Conservation (phyloP, 2,329 filamentous ascomycete genomes). For the Monosporascus sp. region DNA sequence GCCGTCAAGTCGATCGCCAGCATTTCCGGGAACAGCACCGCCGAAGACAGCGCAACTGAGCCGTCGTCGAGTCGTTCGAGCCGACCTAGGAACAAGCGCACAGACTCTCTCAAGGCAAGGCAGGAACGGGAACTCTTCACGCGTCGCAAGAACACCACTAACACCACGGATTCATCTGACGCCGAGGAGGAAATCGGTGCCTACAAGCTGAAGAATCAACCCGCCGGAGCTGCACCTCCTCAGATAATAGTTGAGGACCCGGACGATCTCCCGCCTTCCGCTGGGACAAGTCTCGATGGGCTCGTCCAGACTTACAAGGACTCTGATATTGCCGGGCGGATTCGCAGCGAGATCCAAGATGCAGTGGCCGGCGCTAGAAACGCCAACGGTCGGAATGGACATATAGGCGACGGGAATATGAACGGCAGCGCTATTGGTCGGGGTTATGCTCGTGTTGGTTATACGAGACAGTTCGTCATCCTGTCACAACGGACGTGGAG, state of each 20-base stretch:
- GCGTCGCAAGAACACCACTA: constrained; percentile 61
- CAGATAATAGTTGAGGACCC: constrained; percentile 64
- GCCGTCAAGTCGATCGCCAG: constrained; percentile 90
- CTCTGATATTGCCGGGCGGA: constrained; percentile 70
- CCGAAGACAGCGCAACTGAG: constrained; percentile 59
- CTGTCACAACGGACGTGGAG: constrained; percentile 90
- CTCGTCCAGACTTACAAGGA: constrained; percentile 70
- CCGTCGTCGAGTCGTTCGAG: constrained; percentile 56
- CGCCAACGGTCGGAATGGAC: constrained; percentile 61
- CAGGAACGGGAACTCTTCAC: constrained; percentile 91
- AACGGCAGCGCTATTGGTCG: constrained; percentile 62
- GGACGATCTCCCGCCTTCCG: constrained; percentile 55
- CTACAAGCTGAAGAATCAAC: constrained; percentile 46
- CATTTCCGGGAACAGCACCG: constrained; percentile 68
- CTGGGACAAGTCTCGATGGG: constrained; percentile 74
- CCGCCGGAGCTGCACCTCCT: constrained; percentile 39
- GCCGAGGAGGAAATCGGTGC: constrained; percentile 45
- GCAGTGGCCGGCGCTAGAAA: constrained; percentile 59
- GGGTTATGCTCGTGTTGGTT: constrained; percentile 77
- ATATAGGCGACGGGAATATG: constrained; percentile 33
- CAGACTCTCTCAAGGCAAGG: constrained; percentile 74
- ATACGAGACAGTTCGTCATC: constrained; percentile 78
- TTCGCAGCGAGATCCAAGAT: constrained; percentile 72
- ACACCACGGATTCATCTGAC: constrained; percentile 59
- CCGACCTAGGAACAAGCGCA: constrained; percentile 64